Conservation (phyloP, 768 basidiomycete genomes). For the Nidula microcarpa region DNA sequence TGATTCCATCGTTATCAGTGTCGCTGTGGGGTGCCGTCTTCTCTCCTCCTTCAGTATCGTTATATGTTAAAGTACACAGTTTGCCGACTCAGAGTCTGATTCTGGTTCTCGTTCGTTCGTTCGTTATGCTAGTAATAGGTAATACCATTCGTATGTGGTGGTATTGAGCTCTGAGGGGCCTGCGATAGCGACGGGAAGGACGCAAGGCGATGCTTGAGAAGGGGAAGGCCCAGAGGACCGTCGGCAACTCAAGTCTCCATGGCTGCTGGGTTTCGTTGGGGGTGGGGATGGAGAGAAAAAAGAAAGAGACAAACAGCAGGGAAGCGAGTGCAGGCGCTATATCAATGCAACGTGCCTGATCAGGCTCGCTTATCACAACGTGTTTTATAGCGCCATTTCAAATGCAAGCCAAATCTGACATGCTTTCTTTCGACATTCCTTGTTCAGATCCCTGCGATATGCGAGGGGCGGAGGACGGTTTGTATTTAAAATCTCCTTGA, state of each 20-base stretch:
- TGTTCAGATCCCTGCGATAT: too few species aligned
- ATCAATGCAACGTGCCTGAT: slow-evolving; percentile 19
- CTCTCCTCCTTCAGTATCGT: slow-evolving; percentile 11
- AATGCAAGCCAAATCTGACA: too few species aligned
- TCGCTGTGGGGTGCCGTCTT: slow-evolving; percentile 11
- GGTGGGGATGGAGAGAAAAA: slow-evolving; percentile 7
- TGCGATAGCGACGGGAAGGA: slow-evolving; percentile 26
- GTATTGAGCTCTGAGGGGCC: slow-evolving; percentile 6
- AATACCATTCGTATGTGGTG: too few species aligned
- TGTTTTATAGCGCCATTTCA: neutral
- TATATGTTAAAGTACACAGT: slow-evolving; percentile 6
- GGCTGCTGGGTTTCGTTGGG: slow-evolving; percentile 15
- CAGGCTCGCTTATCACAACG: neutral
- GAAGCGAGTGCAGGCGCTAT: neutral
- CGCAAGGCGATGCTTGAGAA: slow-evolving; percentile 40
- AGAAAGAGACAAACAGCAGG: neutral
- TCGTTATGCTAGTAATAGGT: too few species aligned
- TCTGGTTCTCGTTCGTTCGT: too few species aligned
- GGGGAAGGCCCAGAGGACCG: slow-evolving; percentile 64
- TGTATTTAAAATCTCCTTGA: too few species aligned
- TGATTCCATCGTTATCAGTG: slow-evolving; percentile 58
- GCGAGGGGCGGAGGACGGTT: too few species aligned
- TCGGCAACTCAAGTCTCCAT: slow-evolving; percentile 78
- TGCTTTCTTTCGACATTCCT: too few species aligned
- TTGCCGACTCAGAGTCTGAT: too few species aligned